Conservation (phyloP, 495 filamentous ascomycete species). For the Talaromyces trachyspermus region DNA sequence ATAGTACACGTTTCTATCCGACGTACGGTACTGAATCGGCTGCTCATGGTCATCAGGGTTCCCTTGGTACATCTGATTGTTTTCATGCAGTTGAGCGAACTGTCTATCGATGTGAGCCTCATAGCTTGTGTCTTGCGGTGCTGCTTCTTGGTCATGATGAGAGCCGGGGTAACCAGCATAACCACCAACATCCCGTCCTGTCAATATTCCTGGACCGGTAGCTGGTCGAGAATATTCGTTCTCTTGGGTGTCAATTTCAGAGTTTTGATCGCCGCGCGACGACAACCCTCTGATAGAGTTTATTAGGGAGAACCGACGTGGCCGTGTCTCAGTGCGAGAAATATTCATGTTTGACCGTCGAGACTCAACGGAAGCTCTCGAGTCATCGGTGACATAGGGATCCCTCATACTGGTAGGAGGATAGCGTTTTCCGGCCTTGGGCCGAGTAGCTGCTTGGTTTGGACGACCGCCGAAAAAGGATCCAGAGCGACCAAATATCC, state of each 20-base stretch:
- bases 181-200: constrained; percentile 26
- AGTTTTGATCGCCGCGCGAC: constrained; percentile 33
- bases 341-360: constrained; percentile 70
- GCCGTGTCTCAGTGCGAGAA: constrained; percentile 71
- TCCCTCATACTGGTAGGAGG: constrained; percentile 76
- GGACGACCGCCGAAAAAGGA: constrained; percentile 60
- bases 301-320: constrained; percentile 70
- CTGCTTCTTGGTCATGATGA: constrained; percentile 10
- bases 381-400: constrained; percentile 44
- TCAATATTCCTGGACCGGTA: constrained; percentile 18
- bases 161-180: constrained; percentile 30
- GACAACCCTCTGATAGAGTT: constrained; percentile 57
- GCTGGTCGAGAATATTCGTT: constrained; percentile 19
- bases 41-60: constrained; percentile 25
- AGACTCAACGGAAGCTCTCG: constrained; percentile 74
- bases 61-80: constrained; percentile 24
- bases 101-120: constrained; percentile 40
- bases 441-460: constrained; percentile 29
- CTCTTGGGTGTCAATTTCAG: constrained; percentile 29
- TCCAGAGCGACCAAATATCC: constrained; percentile 70
- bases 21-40: constrained; percentile 22
- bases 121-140: constrained; percentile 30
- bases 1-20: constrained; percentile 10
- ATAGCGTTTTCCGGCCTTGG: constrained; percentile 45
- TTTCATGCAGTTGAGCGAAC: constrained; percentile 34